Evolutionary conservation across 2,329 filamentous ascomycete species (phyloP).

Genomic region (Aspergillus sergii): DNA sequence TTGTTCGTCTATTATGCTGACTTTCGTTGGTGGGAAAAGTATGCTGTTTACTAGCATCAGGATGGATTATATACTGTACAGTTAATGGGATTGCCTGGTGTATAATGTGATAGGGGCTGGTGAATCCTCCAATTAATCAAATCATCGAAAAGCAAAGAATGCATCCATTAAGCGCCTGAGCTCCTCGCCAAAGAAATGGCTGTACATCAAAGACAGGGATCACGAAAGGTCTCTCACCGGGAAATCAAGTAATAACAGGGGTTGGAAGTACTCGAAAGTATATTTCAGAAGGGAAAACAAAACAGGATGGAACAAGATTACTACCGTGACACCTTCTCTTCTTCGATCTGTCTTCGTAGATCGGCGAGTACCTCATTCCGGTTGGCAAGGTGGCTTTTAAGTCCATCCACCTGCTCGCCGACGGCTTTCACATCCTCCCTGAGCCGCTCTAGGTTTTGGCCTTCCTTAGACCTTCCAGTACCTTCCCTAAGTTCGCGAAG

Average conservation of each 20-base stretch:
- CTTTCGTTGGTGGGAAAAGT: background rate
- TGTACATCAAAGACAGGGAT: slow-evolving; percentile 28
- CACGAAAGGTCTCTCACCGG: slow-evolving; percentile 12
- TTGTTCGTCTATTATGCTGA: background rate
- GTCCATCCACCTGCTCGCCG: slow-evolving; percentile 88
- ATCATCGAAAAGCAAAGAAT: slow-evolving; percentile 15
- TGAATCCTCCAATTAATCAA: slow-evolving; percentile 9
- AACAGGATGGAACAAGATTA: slow-evolving; percentile 5
- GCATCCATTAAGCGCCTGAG: slow-evolving; percentile 35
- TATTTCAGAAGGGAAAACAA: slow-evolving; percentile 11
- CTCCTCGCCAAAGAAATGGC: slow-evolving; percentile 37
- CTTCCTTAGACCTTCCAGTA: slow-evolving; percentile 57
- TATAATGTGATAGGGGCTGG: slow-evolving; percentile 6
- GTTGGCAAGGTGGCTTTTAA: slow-evolving; percentile 79
- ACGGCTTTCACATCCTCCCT: slow-evolving; percentile 85
- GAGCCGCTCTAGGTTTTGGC: slow-evolving; percentile 74
- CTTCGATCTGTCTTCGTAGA: slow-evolving; percentile 79
- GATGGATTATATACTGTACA: slow-evolving; percentile 20
- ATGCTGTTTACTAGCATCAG: background rate
- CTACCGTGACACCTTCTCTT: slow-evolving; percentile 67
- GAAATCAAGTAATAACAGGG: slow-evolving; percentile 13
- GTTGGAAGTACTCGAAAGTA: slow-evolving; percentile 11
- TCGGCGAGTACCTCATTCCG: slow-evolving; percentile 76
- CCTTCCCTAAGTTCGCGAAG: slow-evolving; percentile 71
- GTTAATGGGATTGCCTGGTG: slow-evolving; percentile 11